Base-by-base conservation (phyloP, 805 yeast genomes). In the Starmerella ratchasimensis region DNA sequence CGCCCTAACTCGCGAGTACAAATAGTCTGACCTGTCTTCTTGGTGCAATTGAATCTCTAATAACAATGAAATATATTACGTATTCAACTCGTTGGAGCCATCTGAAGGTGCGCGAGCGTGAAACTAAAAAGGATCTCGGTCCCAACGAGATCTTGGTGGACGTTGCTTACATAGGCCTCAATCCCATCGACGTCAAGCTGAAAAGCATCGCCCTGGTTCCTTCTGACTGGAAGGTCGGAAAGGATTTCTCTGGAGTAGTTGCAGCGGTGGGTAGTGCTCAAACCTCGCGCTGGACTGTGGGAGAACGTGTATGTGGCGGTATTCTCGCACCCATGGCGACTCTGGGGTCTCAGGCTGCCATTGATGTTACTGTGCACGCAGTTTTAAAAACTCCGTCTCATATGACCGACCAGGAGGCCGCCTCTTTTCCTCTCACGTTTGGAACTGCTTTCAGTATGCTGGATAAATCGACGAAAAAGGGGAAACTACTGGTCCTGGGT, bases 211-310 rank as follows among this genome's bases (percentile, higher is more conserved):
- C 42, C 8, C 27, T 34, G 2, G 14, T 36, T 20, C 46, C 38
- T 8, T 11, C 31, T 5, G n/a, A 14, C 13, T 26, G 28, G 15
- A 28, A 31, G 6, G 54, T 76, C 21, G 90, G 90, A 1, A 69
- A 78, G 48, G 86, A 77, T 45, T 80, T 69, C 54, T 60, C 73
- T 18, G 93, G 93, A 17, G 58, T 59, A 4, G 60, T 80, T 21
- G 62, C 63, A 3, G 65, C 67, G 21, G 71, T 74, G 16, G 88
- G 88, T 7, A 51, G 55, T 10, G 59, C 60, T n/a, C 49, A 62
- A 24, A 51, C 49, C 16, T 44, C 48, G 9, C 46, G 50, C 21
- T 75, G 53, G 49, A 56, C 55, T 7, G 69, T 61, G 18, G 88
- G 86, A 27, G 80, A 74, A 47, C 65, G 64, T 28, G 83, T 80